Conservation (phyloP, 805 yeast species). For the Kodamaea nitidulidarum region DNA sequence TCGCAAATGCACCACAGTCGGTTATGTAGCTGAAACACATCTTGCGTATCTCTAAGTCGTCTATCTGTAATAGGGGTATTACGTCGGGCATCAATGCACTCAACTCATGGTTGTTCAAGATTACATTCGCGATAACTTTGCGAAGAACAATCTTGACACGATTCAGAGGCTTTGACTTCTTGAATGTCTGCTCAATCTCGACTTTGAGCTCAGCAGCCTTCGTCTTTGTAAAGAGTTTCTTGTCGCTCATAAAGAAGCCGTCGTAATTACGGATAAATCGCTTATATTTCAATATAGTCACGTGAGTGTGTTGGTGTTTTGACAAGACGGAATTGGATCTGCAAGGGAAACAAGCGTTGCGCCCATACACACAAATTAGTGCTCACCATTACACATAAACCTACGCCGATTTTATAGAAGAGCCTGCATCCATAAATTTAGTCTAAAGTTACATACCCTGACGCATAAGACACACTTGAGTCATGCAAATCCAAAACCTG, state of each 20-base stretch:
- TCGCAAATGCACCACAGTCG: constrained; percentile 53
- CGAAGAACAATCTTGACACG: constrained; percentile 45
- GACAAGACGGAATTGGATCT: too few species aligned
- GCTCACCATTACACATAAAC: too few species aligned
- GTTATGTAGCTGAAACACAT: constrained; percentile 66
- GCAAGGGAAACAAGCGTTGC: too few species aligned
- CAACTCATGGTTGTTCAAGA: constrained; percentile 79
- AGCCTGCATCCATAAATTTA: neutral
- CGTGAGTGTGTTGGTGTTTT: neutral
- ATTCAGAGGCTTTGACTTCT: constrained; percentile 37
- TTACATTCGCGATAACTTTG: constrained; percentile 77
- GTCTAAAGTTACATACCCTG: constrained; percentile 51
- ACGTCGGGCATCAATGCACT: constrained; percentile 54
- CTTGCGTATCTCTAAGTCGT: constrained; percentile 15
- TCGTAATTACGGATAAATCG: neutral
- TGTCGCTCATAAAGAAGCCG: constrained; percentile 28
- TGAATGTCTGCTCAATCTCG: constrained; percentile 41
- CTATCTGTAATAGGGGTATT: constrained; percentile 12
- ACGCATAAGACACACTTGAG: constrained; percentile 88
- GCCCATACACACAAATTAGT: too few species aligned
- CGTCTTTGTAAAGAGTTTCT: constrained; percentile 35
- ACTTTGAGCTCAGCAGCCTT: constrained; percentile 38
- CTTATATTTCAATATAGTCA: neutral
- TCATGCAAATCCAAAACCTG: constrained; percentile 46
- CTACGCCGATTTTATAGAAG: too few species aligned